phyloP scores from a whole-genome alignment of 129 eudicot genomes.

The Glebionis coronaria region DNA sequence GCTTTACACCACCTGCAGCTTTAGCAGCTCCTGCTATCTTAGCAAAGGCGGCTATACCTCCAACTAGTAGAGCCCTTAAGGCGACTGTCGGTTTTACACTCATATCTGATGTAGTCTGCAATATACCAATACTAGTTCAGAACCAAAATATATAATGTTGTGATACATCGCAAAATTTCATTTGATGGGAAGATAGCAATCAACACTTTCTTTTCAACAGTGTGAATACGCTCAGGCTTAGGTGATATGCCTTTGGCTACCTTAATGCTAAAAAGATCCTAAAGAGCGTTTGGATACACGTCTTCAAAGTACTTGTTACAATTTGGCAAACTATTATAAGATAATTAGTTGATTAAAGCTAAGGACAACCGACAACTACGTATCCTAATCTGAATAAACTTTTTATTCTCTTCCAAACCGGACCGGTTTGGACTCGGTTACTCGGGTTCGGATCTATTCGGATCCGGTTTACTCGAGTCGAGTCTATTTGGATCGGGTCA shows the following conservation, averaged over 20 bases:
- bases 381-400: too few relatives aligned
- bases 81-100: conserved; percentile 82
- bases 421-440: too few relatives aligned
- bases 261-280: too few relatives aligned
- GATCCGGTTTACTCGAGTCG: too few relatives aligned
- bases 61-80: conserved; percentile 85
- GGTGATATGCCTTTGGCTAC: too few relatives aligned
- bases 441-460: too few relatives aligned
- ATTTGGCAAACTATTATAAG: background rate
- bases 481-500: too few relatives aligned
- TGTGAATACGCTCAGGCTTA: background rate
- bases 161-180: background rate
- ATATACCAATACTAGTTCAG: conserved; percentile 1
- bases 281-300: too few relatives aligned
- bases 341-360: background rate
- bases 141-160: background rate
- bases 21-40: conserved; percentile 74
- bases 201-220: background rate
- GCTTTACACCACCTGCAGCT: conserved; percentile 81
- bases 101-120: conserved; percentile 50
- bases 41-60: conserved; percentile 82
- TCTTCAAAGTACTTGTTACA: background rate
- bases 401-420: too few relatives aligned
- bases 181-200: background rate
- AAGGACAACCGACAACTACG: too few relatives aligned